Base-by-base conservation (phyloP, 2,329 filamentous ascomycete species). In the Verticillium klebahnii region DNA sequence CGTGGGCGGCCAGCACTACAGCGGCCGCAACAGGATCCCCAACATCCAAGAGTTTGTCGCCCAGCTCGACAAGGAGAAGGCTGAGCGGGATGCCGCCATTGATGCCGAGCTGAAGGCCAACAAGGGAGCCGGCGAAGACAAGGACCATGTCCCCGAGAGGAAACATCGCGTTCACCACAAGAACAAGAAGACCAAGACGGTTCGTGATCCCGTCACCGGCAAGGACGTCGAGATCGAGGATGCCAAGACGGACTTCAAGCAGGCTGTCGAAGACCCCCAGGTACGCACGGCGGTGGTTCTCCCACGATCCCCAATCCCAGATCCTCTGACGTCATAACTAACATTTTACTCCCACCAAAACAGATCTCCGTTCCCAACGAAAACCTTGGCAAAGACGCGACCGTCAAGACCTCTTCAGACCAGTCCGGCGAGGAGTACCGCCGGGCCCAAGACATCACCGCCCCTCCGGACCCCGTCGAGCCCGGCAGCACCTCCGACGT, bases 141-240 rank as follows among this genome's bases (percentile, higher is more conserved):
- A 74, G 45, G 77, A 80, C 14, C 81, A 87, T 63, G 17, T 61
- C 3, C 63, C 64, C 14, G 73, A 76, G 34, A 73, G 76, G 9
- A 68, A 72, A 45, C 70, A 69, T 57, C 63, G 65, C 4, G 3
- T 14, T 8, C 45, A 71, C 50, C 70, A 71, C 50, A 77, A 75
- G 58, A 77, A 67, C 55, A 76, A 77, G 57, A 73, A 79, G 61
- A 88, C 93, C 39, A 92, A 91, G 19, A 78, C 74, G 8, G 93
- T 97, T 55, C 92, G 90, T 1, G 94, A 98, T 72, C 94, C 94
- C 0, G 91, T 92, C 0, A 97, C 94, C 0, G 93, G 93, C 23
- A 90, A 87, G 59, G 84, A 97, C 66, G 90, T 97, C 23, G 85
- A 90, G 65, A 96, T 98, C 65, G 90, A 93, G 67, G 91, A 96